Base-by-base conservation (phyloP, 1,284 basidiomycete genomes). In the Peniophora sp. region DNA sequence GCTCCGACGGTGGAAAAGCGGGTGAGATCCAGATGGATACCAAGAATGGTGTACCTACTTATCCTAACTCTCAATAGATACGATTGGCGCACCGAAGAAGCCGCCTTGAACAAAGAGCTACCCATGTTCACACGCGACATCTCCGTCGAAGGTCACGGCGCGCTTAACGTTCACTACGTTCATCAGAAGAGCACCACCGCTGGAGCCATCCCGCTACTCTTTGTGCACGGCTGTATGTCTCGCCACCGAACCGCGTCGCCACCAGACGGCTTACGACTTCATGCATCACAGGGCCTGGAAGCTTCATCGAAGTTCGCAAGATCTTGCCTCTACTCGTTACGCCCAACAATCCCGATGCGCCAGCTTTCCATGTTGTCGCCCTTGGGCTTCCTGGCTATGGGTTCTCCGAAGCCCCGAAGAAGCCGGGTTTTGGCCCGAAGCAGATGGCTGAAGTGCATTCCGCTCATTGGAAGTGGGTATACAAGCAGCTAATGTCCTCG, bases 341-440 rank as follows among this genome's bases (percentile, higher is more conserved):
- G 2, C 61, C 66, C 0, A 5, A 5, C 6, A 68, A 69, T 0
- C 46, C 67, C 3, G 68, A 74, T 3, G 65, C 74, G 42, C 79
- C 79, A 1, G 76, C 70, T 50, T 83, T 84, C 57, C 78, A 83
- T 55, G 76, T 82, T 18, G 76, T 82, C 0, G 73, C 74, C 0
- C 54, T 73, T 3, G 75, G 76, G 56, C 56, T 81, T n/a, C 79
- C 81, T 3, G 75, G 75, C 0, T 83, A 62, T 58, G 77, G 78
- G 0, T 79, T 79, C 58, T 81, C 79, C 0, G 71, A 78, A 41
- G 74, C 61, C 5, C 60, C 64, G 6, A 63, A 54, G 17, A 67
- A 67, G 50, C 64, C 62, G 34, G 73, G 71, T 1, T 74, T 74
- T 50, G 48, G 50, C 14, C 23, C 49, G 0, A 47, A 48, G 32